Evolutionary conservation across 2,329 filamentous ascomycete genomes (phyloP), one percentile per base, ranked within the genome.

Genomic region (Aspergillus pseudoviridinutans): DNA sequence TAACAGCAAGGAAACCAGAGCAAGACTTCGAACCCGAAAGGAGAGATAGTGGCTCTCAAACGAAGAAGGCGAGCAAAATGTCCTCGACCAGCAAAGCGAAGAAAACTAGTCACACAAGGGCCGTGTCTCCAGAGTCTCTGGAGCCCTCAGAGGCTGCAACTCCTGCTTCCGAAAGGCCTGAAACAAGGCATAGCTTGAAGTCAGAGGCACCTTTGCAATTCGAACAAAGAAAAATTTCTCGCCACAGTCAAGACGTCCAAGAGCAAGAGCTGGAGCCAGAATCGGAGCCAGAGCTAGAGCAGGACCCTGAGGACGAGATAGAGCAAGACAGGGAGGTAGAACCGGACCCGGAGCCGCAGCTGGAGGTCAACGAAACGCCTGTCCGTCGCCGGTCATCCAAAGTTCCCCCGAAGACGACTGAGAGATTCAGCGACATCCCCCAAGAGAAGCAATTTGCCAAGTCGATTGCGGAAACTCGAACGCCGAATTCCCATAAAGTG

Each of bases 351-450:
- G 20, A 27, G 44, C 22, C 44, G 17, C 59, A 57, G 24, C 54
- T 51, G 50, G 65, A 62, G 3, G 56, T 59, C 8, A 58, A 61
- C 32, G 60, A 58, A 28, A 57, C 49, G 20, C 55, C 61, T 35
- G 50, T 59, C 24, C 62, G 59, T 42, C 64, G 66, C 25, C 64
- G 65, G 47, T 70, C 64, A 4, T 67, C 68, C 0, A 65, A 61
- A 38, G 62, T 70, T 12, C 73, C 73, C 29, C 70, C 71, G 2
- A 75, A 75, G 58, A 75, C 72, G 12, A 56, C 62, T 4, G 70
- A 74, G 56, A 64, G 73, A 54, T 75, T 71, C 49, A 75, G 73
- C 53, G 71, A 75, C 52, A 71, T 75, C 42, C 70, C 73, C 1
- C 63, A 68, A 22, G 72, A 75, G 44, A 67, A 70, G 50, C 71